phyloP scores from a whole-genome alignment of 1,284 basidiomycete genomes.

The Filobasidium uniguttulatum region DNA sequence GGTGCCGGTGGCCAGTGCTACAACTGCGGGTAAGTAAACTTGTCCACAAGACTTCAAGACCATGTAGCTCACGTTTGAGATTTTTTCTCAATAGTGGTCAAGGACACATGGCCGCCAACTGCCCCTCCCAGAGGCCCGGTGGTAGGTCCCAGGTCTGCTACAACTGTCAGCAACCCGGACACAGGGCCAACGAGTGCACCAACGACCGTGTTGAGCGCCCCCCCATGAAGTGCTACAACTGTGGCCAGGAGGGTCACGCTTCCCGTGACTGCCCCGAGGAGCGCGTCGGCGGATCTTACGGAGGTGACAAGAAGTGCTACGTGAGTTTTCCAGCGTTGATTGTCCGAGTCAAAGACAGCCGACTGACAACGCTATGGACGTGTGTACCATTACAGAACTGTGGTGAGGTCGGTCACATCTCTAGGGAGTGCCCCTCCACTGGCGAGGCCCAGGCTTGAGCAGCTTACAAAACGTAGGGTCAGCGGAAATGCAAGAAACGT shows the following conservation, averaged over 20 bases:
- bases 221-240: conserved; percentile 19
- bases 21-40: conserved; percentile 13
- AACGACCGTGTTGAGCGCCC: conserved; percentile 17
- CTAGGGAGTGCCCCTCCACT: conserved; percentile 17
- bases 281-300: conserved; percentile 14
- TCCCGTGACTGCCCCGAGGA: conserved; percentile 16
- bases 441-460: background rate
- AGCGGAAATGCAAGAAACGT: no score
- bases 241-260: conserved; percentile 17
- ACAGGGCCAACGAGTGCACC: conserved; percentile 16
- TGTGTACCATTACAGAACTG: conserved; percentile 7
- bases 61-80: no score
- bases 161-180: conserved; percentile 18
- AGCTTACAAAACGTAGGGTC: no score
- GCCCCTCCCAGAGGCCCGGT: conserved; percentile 8
- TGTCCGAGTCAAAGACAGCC: background rate
- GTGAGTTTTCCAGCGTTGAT: conserved; percentile 6
- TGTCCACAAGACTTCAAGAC: no score
- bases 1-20: conserved; percentile 15
- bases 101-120: conserved; percentile 14
- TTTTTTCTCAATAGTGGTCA: conserved; percentile 6
- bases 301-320: conserved; percentile 18
- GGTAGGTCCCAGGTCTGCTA: conserved; percentile 12
- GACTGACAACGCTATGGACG: background rate
- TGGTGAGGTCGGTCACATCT: conserved; percentile 19